These are phyloP conservation scores for Halophytophthora polymorphica DNA, from an alignment of 352 stramenopile species.

Conservation along the genomic window DNA sequence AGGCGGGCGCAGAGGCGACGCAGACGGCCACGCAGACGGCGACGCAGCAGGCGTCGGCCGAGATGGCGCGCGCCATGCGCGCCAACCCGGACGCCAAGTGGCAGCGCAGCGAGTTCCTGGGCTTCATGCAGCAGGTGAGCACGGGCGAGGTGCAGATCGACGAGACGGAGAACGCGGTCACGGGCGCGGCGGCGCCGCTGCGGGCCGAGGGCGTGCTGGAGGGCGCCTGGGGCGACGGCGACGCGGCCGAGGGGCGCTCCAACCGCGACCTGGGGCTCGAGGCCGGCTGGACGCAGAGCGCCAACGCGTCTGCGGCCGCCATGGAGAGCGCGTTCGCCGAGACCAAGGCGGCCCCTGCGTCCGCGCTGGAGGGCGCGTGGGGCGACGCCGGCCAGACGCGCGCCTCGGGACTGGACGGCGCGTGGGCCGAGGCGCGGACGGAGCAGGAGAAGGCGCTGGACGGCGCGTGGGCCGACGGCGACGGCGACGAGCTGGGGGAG, in stretches of 20 bases:
- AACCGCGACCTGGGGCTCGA: conserved; percentile 62
- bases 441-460: conserved; percentile 57
- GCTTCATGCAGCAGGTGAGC: conserved; percentile 85
- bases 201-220: conserved; percentile 56
- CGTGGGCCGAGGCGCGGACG: conserved; percentile 45
- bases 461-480: conserved; percentile 50
- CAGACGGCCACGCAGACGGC: conserved; percentile 29
- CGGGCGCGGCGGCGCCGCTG: conserved; percentile 24
- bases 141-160: conserved; percentile 70
- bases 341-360: conserved; percentile 18
- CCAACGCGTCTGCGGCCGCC: conserved; percentile 17
- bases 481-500: conserved; percentile 59
- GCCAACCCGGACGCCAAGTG: conserved; percentile 78
- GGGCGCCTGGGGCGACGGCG: conserved; percentile 55
- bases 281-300: conserved; percentile 43
- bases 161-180: conserved; percentile 75
- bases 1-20: conserved; percentile 13
- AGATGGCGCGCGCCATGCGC: conserved; percentile 77
- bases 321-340: conserved; percentile 63
- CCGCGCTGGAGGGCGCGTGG: conserved; percentile 47
- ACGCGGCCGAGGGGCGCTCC: conserved; percentile 40
- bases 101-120: conserved; percentile 84
- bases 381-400: conserved; percentile 23
- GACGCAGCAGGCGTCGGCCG: conserved; percentile 50
- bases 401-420: conserved; percentile 33